phyloP scores from a whole-genome alignment of 2,329 filamentous ascomycete species.

The Chaetothyriales sp. region DNA sequence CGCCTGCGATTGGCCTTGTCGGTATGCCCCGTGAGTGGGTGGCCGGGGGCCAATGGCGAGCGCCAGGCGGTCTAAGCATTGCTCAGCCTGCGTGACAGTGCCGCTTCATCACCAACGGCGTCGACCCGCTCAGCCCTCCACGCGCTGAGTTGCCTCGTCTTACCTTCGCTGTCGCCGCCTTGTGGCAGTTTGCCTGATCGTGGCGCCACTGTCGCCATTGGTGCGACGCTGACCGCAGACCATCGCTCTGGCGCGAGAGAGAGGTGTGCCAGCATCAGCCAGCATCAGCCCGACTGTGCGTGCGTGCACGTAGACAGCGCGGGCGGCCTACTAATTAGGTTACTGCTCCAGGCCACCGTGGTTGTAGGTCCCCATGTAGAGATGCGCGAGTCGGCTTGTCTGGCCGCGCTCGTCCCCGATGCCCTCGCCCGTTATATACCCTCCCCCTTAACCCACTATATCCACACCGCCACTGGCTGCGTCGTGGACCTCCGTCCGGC shows the following conservation, averaged over 20 bases:
- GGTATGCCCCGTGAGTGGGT: not conserved
- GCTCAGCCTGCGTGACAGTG: not conserved
- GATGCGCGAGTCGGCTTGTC: not conserved
- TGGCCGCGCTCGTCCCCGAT: not conserved
- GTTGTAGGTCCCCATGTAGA: not conserved
- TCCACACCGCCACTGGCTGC: not conserved
- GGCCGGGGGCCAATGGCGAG: not conserved
- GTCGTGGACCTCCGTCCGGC: not conserved
- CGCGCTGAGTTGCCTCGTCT: not conserved
- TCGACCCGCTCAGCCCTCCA: not conserved
- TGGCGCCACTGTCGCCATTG: not conserved
- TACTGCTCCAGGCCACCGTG: no score
- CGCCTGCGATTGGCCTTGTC: not conserved
- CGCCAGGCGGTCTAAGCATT: not conserved
- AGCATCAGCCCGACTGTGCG: no score
- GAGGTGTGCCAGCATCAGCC: no score
- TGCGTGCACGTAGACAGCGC: no score
- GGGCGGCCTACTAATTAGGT: no score
- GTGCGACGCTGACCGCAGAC: not conserved
- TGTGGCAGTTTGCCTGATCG: not conserved
- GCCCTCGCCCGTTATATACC: not conserved
- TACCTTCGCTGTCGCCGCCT: not conserved
- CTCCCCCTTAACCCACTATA: no score
- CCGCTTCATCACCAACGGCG: not conserved
- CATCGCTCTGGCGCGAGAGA: not conserved